Conservation (phyloP, 2,329 filamentous ascomycete genomes). For the Xylaria sp. region DNA sequence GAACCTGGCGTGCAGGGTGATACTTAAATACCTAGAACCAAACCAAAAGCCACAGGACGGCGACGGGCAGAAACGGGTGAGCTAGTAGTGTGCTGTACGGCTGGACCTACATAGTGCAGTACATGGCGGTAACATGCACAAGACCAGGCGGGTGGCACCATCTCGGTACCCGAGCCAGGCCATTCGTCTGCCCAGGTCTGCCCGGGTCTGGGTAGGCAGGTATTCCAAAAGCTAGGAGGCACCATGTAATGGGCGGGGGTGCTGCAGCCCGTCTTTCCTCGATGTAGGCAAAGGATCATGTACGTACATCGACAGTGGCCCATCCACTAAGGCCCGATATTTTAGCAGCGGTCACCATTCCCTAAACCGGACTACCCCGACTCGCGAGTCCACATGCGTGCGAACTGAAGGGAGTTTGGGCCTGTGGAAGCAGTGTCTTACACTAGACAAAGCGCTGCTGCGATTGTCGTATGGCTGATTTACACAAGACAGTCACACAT, state of each 20-base stretch:
- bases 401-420: neutral
- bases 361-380: conserved; percentile 19
- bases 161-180: conserved; percentile 1
- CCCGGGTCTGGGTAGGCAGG: too few relatives aligned
- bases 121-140: too few relatives aligned
- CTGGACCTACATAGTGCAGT: too few relatives aligned
- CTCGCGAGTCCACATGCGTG: neutral
- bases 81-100: neutral
- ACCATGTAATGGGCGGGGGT: conserved; percentile 15
- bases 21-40: conserved; percentile 22
- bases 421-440: neutral
- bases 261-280: neutral
- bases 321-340: neutral
- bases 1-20: conserved; percentile 5
- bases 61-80: conserved; percentile 7
- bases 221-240: neutral
- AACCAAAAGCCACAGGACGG: neutral
- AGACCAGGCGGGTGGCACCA: conserved; percentile 2
- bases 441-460: neutral
- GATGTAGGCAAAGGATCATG: neutral
- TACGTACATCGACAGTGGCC: neutral
- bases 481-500: neutral
- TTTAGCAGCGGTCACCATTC: conserved; percentile 9
- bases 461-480: neutral
- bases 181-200: too few relatives aligned